A percentile compares a stretch with the other conserved stretches of the same genome.
Evolutionary conservation across 306 rosid species (phyloP).

Genomic region (Lupinus albus): DNA sequence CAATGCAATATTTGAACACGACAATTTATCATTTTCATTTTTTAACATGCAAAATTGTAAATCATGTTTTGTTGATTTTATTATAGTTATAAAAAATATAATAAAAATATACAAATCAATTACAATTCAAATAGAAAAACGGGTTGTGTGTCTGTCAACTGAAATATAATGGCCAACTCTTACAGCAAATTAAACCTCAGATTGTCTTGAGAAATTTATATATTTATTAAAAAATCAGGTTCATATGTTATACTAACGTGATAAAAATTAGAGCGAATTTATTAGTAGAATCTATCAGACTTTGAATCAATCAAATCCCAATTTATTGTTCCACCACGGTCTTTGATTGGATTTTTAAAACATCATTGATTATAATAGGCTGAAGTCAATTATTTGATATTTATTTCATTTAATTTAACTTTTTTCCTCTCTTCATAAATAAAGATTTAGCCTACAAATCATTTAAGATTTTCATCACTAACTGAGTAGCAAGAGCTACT

Average conservation of each 20-base stretch:
- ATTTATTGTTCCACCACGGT: not conserved
- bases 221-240: not conserved
- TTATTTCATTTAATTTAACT: not conserved
- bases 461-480: not conserved
- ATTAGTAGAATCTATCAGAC: not conserved
- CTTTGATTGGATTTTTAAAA: not conserved
- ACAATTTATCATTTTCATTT: no score
- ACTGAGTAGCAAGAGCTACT: not conserved
- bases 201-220: not conserved
- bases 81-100: no score
- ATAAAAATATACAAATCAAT: no score
- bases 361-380: not conserved
- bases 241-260: not conserved
- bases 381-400: not conserved
- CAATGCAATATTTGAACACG: no score
- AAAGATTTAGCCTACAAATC: not conserved
- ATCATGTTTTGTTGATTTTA: no score
- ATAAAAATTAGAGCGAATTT: not conserved
- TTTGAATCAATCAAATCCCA: not conserved
- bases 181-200: conserved; percentile 32
- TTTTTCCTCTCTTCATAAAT: not conserved
- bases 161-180: conserved; percentile 32
- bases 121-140: no score
- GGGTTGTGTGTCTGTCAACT: no score
- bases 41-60: no score